Conservation (phyloP, 73 alveolate species). For the Stentor roeselii region DNA sequence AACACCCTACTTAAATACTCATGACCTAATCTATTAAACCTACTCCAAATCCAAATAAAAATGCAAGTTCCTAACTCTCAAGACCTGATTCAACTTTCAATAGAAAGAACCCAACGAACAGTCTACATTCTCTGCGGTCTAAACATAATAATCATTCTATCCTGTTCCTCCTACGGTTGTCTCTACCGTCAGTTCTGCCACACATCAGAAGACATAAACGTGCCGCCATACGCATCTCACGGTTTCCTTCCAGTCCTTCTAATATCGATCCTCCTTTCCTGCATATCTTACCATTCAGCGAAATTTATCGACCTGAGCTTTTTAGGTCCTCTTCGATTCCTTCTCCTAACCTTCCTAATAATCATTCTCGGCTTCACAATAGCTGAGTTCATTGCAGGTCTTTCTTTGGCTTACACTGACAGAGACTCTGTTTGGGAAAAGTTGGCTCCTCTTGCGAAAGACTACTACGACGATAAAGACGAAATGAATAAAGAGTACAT, state of each 20-base stretch:
- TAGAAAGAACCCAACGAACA: slow-evolving; percentile 21
- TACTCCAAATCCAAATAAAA: too few relatives aligned
- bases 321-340: not conserved
- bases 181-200: not conserved
- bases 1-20: too few relatives aligned
- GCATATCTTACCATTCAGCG: not conserved
- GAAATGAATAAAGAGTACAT: not conserved
- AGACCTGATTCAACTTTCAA: not conserved
- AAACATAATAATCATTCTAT: not conserved
- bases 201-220: slow-evolving; percentile 22
- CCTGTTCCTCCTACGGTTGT: not conserved
- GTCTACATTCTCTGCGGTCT: not conserved
- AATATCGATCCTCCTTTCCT: not conserved
- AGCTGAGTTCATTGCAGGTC: slow-evolving; percentile 14
- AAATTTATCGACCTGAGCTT: not conserved
- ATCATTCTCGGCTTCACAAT: not conserved
- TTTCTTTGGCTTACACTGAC: not conserved
- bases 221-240: slow-evolving; percentile 3
- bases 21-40: too few relatives aligned
- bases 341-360: not conserved
- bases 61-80: not conserved
- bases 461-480: slow-evolving; percentile 3
- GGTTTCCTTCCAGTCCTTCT: slow-evolving; percentile 5
- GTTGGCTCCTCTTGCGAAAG: not conserved
- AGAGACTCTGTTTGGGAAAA: not conserved